Percentiles rank a stretch among this genome's conserved stretches.
Conservation (phyloP, 306 rosid genomes). For the Sechiopsis laciniata region DNA sequence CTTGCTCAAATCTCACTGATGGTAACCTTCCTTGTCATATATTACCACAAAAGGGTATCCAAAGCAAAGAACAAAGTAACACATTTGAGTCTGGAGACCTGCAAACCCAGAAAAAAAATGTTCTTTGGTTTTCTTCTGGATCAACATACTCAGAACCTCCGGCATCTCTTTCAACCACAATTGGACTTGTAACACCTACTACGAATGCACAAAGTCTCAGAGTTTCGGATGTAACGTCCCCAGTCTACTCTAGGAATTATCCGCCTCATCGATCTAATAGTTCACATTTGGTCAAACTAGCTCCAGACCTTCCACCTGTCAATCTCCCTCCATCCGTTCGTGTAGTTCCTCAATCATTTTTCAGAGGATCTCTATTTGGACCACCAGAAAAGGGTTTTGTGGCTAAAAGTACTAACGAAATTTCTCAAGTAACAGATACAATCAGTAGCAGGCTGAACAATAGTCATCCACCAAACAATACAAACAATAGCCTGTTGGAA, state of each 20-base stretch:
- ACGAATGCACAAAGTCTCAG: constrained; percentile 33
- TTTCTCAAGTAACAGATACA: constrained; percentile 32
- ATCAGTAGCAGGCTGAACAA: constrained; percentile 28
- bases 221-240: constrained; percentile 35
- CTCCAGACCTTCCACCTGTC: constrained; percentile 86
- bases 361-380: constrained; percentile 47
- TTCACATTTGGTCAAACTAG: constrained; percentile 63
- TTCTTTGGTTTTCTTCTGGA: constrained; percentile 30
- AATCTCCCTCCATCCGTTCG: constrained; percentile 92
- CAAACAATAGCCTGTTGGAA: constrained; percentile 28
- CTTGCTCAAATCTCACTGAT: constrained; percentile 33
- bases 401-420: constrained; percentile 43
- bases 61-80: constrained; percentile 25
- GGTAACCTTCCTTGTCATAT: constrained; percentile 40
- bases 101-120: constrained; percentile 37
- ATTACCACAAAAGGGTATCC: constrained; percentile 31
- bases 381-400: constrained; percentile 39
- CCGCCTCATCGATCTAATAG: constrained; percentile 44
- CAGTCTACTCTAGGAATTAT: constrained; percentile 44
- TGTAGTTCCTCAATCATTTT: constrained; percentile 70
- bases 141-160: constrained; percentile 40
- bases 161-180: constrained; percentile 36
- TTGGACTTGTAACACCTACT: constrained; percentile 34
- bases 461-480: constrained; percentile 20
- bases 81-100: constrained; percentile 35